Base-by-base conservation (phyloP, 2,329 filamentous ascomycete species). In the Alternaria gaisen region DNA sequence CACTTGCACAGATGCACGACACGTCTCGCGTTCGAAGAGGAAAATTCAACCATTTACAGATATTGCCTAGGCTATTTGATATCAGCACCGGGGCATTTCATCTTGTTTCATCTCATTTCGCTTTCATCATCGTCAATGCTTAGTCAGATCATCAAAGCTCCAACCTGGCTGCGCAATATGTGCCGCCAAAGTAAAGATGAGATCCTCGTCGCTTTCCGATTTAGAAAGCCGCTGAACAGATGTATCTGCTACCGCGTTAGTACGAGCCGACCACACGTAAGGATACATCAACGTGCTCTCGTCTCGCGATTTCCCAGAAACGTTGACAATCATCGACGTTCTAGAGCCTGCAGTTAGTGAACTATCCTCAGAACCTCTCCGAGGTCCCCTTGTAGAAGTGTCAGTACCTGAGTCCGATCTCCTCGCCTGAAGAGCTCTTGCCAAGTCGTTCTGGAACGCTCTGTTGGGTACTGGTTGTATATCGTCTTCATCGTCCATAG, bases 291-390 rank as follows among this genome's bases (percentile, higher is more conserved):
- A 48, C 53, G n/a, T 40, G 48, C 53, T 22, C n/a, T 55, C 30
- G 7, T 40, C 32, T 8, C 46, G 53, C 4, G 18, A 2, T 18
- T 30, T 26, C 1, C 8, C n/a, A 10, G 42, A 47, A 32, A 42
- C 28, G 28, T 50, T 56, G 10, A 22, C 44, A 30, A 30, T 56
- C 43, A 56, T 56, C n/a, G 53, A 51, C 4, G 44, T 42, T 36
- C 53, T 56, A 56, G 36, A 51, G 34, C 18, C 24, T 42, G 22
- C 34, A 30, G 36, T 56, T 41, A 50, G 53, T 50, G 6, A 26
- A 14, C 26, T 42, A 26, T 56, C 18, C 7, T 18, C 20, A 36
- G 44, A 43, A n/a, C 18, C 20, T 12, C 18, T 28, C 20, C 44
- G 2, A 5, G 47, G 26, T 18, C 20, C 34, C 18, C 14, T 50